Conservation (phyloP, 139 green algal genomes). For the Chlorella sp. region DNA sequence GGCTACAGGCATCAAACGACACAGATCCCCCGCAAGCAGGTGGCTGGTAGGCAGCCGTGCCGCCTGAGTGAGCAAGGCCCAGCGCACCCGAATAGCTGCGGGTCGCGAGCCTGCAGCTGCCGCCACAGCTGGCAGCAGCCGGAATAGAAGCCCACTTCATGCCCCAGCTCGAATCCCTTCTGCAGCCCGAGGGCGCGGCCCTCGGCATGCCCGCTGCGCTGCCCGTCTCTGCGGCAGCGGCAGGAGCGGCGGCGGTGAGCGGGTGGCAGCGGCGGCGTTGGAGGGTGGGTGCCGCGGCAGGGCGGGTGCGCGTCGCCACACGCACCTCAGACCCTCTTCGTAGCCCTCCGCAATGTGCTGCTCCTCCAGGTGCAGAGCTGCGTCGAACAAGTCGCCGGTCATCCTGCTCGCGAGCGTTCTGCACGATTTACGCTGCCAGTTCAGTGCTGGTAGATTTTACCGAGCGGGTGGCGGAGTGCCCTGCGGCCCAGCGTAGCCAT, state of each 20-base stretch:
- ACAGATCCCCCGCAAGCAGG: too few relatives aligned
- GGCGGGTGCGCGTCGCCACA: neutral
- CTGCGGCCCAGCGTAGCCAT: too few relatives aligned
- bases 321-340: slow-evolving; percentile 45
- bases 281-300: neutral
- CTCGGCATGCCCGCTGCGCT: slow-evolving; percentile 55
- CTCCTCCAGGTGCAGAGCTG: slow-evolving; percentile 50
- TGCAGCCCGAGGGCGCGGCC: slow-evolving; percentile 71
- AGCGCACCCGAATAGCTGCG: neutral
- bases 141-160: slow-evolving; percentile 80
- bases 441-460: too few relatives aligned
- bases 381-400: slow-evolving; percentile 54
- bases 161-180: slow-evolving; percentile 79
- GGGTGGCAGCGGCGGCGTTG: neutral
- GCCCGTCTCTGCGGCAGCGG: slow-evolving; percentile 52
- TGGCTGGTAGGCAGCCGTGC: neutral
- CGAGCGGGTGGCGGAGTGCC: too few relatives aligned
- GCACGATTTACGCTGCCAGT: too few relatives aligned
- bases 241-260: neutral
- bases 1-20: too few relatives aligned
- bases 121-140: slow-evolving; percentile 62
- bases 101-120: slow-evolving; percentile 18
- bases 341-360: slow-evolving; percentile 51
- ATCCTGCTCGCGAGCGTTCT: neutral
- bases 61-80: neutral